Evolutionary conservation across 176 grass and related monocot species (phyloP), one percentile per base, ranked within the genome.

Genomic region (Calamus simplicifolius): DNA sequence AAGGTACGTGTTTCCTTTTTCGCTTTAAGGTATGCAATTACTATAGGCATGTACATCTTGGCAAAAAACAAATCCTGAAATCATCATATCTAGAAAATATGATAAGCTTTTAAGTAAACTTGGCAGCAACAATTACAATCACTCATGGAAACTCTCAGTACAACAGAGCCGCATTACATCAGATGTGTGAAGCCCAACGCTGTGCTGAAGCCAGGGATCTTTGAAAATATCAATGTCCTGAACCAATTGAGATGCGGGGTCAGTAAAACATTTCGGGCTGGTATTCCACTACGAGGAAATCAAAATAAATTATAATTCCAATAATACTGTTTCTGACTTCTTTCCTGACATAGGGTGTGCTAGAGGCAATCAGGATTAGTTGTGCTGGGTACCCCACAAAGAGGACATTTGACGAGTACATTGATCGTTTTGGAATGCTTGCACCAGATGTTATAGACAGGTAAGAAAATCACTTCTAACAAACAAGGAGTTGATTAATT

Each of bases 71-170:
- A 12, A 43, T 43, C 35, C 35, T 43, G 35, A 43, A 43, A 43
- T 43, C 13, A 2, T 43, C 35, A 12, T 43, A 43, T 43, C 35
- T 72, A 50, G 7, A 23, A 53, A 25, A 52, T 62, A 27, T 28
- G 49, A 58, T 48, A 53, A 48, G 66, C 57, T 13, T 54, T 71
- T 54, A 43, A 27, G 18, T 70, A 31, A 74, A 68, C 19, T 31
- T 69, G 76, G 67, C 83, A 96, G 91, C 91, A 96, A 96, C 91
- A 96, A 96, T 71, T 96, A 25, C 91, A 96, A 85, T 61, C 91
- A 27, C 87, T 96, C 18, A 90, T 96, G 91, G 91, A 96, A 75
- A 96, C 86, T 48, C 27, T 96, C 63, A 96, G 53, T 69, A 90
- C 83, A 18, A 96, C 86, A 74, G 86, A 96, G 67, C 91, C 86